Conservation (phyloP, 2,329 filamentous ascomycete genomes). For the Penicillium sp. region DNA sequence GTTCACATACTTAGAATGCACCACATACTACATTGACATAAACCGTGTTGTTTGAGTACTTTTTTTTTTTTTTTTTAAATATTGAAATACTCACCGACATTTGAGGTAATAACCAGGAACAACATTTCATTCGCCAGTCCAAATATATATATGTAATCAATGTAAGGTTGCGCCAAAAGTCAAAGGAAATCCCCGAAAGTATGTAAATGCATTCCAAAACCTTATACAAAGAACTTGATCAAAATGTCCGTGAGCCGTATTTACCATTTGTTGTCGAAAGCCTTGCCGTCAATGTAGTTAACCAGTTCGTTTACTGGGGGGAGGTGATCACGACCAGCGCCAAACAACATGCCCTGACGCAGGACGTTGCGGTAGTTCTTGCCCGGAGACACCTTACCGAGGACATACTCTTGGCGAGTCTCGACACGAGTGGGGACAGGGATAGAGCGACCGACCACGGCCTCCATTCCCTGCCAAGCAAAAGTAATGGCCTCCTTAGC, state of each 20-base stretch:
- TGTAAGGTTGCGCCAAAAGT: not conserved
- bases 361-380: conserved; percentile 55
- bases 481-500: conserved; percentile 62
- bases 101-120: not conserved
- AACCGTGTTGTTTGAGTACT: not conserved
- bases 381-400: conserved; percentile 56
- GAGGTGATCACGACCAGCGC: conserved; percentile 44
- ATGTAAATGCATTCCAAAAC: not conserved
- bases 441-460: conserved; percentile 54
- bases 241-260: not conserved
- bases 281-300: conserved; percentile 49
- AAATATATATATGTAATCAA: not conserved
- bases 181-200: not conserved
- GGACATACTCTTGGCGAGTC: conserved; percentile 50
- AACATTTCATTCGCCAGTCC: not conserved
- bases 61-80: not conserved
- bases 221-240: not conserved
- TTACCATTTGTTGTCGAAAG: conserved; percentile 49
- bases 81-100: no score
- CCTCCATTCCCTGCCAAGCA: conserved; percentile 61
- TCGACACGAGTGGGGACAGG: conserved; percentile 56
- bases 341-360: conserved; percentile 53
- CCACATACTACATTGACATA: not conserved
- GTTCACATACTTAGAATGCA: not conserved
- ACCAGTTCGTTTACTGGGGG: conserved; percentile 51